phyloP scores from a whole-genome alignment of 768 basidiomycete species.

The Lentinula raphanica region DNA sequence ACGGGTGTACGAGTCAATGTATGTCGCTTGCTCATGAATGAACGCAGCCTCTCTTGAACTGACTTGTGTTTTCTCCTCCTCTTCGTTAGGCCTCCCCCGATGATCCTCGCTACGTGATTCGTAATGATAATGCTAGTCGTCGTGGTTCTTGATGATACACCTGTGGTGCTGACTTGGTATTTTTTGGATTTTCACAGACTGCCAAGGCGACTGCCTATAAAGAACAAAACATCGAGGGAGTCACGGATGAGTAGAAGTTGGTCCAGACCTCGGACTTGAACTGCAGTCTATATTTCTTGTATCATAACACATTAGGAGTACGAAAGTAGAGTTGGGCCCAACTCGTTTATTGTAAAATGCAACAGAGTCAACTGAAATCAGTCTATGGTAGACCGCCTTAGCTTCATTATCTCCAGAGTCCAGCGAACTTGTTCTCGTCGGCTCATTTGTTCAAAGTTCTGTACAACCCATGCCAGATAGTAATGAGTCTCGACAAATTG shows the following conservation, averaged over 20 bases:
- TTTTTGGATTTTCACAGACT: background rate
- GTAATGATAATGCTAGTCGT: background rate
- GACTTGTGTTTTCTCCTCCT: too few relatives aligned
- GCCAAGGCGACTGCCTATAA: conserved; percentile 3
- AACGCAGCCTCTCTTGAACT: background rate
- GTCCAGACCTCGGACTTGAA: background rate
- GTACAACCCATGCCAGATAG: background rate
- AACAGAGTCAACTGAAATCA: background rate
- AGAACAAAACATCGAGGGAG: background rate
- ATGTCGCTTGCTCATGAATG: background rate
- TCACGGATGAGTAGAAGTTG: background rate
- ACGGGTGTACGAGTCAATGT: background rate
- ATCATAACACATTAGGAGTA: background rate
- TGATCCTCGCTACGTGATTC: conserved; percentile 8
- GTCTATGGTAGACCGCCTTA: background rate
- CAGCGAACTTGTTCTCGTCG: background rate
- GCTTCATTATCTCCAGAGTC: background rate
- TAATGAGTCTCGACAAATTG: too few relatives aligned
- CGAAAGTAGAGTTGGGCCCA: background rate
- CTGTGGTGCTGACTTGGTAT: background rate
- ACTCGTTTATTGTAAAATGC: background rate
- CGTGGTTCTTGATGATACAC: background rate
- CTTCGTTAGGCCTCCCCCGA: background rate
- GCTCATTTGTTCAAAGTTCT: background rate
- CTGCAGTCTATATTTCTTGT: background rate